Conservation (phyloP, 148 eudicot species). For the Vaccinium myrtillus region DNA sequence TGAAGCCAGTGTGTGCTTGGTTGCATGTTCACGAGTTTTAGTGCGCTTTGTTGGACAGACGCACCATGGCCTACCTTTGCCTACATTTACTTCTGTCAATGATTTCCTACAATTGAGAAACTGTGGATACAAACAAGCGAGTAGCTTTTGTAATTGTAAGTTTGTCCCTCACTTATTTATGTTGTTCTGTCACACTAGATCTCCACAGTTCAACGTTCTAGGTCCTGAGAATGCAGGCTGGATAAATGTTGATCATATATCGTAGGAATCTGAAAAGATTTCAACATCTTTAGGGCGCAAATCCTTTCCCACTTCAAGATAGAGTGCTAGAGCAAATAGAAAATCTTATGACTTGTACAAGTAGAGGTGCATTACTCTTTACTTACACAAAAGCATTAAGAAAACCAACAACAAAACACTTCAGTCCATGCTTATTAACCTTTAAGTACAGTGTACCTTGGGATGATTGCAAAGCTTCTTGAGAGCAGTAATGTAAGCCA, state of each 20-base stretch:
- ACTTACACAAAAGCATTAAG: neutral
- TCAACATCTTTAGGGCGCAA: slow-evolving; percentile 7
- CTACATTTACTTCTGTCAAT: neutral
- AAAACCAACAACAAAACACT: neutral
- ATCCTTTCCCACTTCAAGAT: neutral
- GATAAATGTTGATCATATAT: neutral
- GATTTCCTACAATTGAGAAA: neutral
- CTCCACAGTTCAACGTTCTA: neutral
- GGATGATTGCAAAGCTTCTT: slow-evolving; percentile 99
- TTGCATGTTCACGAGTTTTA: neutral
- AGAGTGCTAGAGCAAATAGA: neutral
- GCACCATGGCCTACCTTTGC: neutral
- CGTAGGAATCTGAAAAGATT: neutral
- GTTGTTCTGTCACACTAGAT: too few relatives aligned
- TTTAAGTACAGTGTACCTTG: slow-evolving; percentile 53
- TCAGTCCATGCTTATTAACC: neutral
- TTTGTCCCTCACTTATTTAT: neutral
- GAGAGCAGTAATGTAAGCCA: slow-evolving; percentile 93
- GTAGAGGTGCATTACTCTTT: neutral
- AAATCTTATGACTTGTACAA: neutral
- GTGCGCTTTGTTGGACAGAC: neutral
- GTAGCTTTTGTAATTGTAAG: neutral
- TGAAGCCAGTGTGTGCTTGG: neutral
- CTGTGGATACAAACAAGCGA: neutral
- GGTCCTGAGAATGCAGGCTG: neutral